phyloP scores from a whole-genome alignment of 108 stramenopile species.

The Aurantiochytrium sp. region DNA sequence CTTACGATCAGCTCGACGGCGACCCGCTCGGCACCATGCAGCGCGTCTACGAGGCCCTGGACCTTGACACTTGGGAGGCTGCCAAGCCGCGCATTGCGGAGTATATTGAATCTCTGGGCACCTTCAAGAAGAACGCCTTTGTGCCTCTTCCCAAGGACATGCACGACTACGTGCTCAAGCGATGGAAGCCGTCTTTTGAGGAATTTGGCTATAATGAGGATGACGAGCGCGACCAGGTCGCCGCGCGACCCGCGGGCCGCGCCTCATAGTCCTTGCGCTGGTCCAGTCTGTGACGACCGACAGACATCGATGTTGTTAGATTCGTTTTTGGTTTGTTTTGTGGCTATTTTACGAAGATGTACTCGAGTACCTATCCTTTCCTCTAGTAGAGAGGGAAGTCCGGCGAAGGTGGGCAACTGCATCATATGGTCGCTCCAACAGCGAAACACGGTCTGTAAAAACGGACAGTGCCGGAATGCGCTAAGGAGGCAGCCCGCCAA shows the following conservation, averaged over 20 bases:
- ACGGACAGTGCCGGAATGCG: no score
- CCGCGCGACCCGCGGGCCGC: neutral
- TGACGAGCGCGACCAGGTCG: neutral
- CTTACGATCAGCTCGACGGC: neutral
- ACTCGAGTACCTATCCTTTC: no score
- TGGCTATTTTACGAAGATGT: no score
- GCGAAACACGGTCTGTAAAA: no score
- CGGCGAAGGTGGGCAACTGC: no score
- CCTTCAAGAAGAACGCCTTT: neutral
- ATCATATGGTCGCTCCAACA: no score
- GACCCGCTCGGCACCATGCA: neutral
- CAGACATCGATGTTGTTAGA: no score
- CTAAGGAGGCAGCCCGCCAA: no score
- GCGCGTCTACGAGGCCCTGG: neutral
- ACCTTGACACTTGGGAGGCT: neutral
- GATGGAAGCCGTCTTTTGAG: constrained; percentile 1
- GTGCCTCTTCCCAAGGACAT: neutral
- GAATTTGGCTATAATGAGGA: neutral
- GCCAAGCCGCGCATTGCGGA: neutral
- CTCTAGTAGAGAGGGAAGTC: no score
- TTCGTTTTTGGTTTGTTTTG: no score
- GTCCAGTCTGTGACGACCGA: no score
- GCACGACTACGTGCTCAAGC: neutral
- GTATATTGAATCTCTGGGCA: neutral
- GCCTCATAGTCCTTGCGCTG: no score